Evolutionary conservation across 148 eudicot species (phyloP), one percentile per base, ranked within the genome.

Genomic region (Silene latifolia): DNA sequence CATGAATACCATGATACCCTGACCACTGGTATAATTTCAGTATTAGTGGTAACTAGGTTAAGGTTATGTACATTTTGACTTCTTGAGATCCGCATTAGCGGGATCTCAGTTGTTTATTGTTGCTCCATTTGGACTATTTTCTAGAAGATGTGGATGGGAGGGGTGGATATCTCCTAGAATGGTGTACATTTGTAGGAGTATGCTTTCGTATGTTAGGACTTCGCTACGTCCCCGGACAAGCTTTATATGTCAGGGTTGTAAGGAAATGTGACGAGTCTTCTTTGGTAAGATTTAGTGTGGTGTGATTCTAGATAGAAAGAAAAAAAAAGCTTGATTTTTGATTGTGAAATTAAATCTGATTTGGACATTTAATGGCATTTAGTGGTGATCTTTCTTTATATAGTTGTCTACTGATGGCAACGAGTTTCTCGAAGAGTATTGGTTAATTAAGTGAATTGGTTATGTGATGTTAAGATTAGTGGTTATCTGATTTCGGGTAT

Each of bases 351-450:
- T 27, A 25, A 24, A 14, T 58, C 13, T 56, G 72, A 56, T 11
- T 65, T 75, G 20, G 72, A 39, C 35, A 75, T 66, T 25, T 44
- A 21, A 12, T 21, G 72, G 39, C 35, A 69, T 23, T 23, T 58
- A 62, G 46, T 32, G n/a, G 53, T 58, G 5, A 17, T 59, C 6
- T 19, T 27, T 25, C 57, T 18, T 69, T 21, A 4, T 12, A 48
- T 1, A 15, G 10, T 14, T 29, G 67, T 12, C 3, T 63, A 7
- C 17, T 15, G 15, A 17, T 17, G 29, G 17, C 42, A 15, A 35
- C 20, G 32, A 20, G 44, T 18, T 35, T 20, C 61, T 12, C 18
- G 54, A 8, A 44, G 62, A 32, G 32, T 56, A 20, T 57, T 51
- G 63, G 21, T 65, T 54, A 42, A 17, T 65, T 65, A 19, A 47